Base-by-base conservation (phyloP, 176 grass and related monocot species). In the Themeda triandra region DNA sequence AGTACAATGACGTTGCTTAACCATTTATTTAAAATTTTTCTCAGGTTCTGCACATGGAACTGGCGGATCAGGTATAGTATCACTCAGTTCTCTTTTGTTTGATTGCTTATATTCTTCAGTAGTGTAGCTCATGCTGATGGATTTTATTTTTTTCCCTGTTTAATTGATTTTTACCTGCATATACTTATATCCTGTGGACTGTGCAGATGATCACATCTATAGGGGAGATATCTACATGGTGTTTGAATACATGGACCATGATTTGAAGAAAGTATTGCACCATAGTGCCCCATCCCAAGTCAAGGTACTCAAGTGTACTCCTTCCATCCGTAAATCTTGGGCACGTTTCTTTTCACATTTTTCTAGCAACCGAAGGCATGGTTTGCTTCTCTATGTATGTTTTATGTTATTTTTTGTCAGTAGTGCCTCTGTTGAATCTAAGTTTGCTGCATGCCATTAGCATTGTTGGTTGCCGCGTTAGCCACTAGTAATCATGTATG, bases 171-270 rank as follows among this genome's bases (percentile, higher is more conserved):
- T 84, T 58, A 66, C 6, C 6, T 54, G 15, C 46, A 49, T 51
- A 15, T 51, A 82, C 29, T 84, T 64, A 73, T 66, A 5, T 28
- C 46, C 6, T 62, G 2, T 89, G 62, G 66, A 65, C 23, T 80
- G 42, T 59, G 73, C 84, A 91, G 92, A 94, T 91, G 89, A 83
- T 83, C 86, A 91, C 73, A 91, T 91, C 69, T 94, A 94, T 65
- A 91, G 88, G 63, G 92, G 92, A 85, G 90, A 88, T 83, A 91
- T 94, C 42, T 94, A 94, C 74, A 94, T 94, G 92, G 92, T 94
- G 65, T 94, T 94, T 85, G 92, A 94, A 89, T 92, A 91, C 42
- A 94, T 94, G 92, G 92, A 94, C 53, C 92, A 94, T 87, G 92
- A 94, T 92, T 87, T 94, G 87, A 94, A 90, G 83, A 85, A 85